These are phyloP conservation scores for Ajuga chamaepitys DNA, from an alignment of 257 asterid genomes.

Conservation along the genomic window DNA sequence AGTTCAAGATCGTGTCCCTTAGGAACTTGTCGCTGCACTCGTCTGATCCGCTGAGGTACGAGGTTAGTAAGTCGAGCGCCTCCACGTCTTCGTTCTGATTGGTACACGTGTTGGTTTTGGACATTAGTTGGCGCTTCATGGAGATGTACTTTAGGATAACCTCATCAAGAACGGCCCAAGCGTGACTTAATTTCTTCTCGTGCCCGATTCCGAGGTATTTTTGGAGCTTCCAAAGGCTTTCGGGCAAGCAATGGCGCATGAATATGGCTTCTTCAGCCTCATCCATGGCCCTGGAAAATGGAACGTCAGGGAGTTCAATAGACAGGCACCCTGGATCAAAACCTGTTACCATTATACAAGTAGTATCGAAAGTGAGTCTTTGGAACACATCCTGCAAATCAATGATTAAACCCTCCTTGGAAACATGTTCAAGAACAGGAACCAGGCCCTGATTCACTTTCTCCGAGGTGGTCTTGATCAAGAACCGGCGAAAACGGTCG, in stretches of 20 bases:
- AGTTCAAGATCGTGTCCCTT: constrained; percentile 46
- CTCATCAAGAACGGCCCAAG: constrained; percentile 33
- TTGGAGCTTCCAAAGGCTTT: constrained; percentile 34
- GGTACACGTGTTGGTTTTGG: not conserved
- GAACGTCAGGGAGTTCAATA: constrained; percentile 38
- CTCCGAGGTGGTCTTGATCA: constrained; percentile 34
- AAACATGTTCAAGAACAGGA: constrained; percentile 41
- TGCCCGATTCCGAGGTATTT: constrained; percentile 34
- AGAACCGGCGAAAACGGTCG: constrained; percentile 32
- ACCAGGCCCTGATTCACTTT: constrained; percentile 36
- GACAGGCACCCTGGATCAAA: constrained; percentile 64
- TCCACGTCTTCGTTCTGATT: not conserved
- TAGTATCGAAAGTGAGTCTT: constrained; percentile 51
- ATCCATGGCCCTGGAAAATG: constrained; percentile 58
- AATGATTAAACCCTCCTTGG: constrained; percentile 9
- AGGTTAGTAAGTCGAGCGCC: constrained; percentile 42
- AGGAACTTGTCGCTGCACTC: constrained; percentile 32
- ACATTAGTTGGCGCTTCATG: constrained; percentile 32
- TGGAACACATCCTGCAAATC: constrained; percentile 62
- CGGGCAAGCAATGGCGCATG: constrained; percentile 47
- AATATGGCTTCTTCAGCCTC: constrained; percentile 58
- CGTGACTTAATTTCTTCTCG: constrained; percentile 29
- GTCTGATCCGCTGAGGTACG: constrained; percentile 33
- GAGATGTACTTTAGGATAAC: constrained; percentile 39
- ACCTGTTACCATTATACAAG: constrained; percentile 46